Conservation (phyloP, 2,329 filamentous ascomycete genomes). For the Neonectria sp. region DNA sequence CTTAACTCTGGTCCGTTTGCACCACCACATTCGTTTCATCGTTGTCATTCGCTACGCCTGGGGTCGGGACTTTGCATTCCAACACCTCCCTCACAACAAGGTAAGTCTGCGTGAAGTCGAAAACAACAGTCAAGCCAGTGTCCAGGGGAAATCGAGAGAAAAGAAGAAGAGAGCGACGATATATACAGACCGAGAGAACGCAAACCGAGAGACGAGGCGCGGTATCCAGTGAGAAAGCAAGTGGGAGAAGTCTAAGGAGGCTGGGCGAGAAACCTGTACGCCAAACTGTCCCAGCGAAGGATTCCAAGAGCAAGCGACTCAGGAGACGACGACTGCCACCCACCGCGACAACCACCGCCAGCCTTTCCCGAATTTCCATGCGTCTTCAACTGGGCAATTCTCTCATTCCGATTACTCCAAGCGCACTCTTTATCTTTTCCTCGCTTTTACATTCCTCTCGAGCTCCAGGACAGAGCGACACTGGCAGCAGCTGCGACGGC, state of each 20-base stretch:
- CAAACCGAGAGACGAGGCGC: not conserved
- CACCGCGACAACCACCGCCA: not conserved
- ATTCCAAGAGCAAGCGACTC: constrained; percentile 1
- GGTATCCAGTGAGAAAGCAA: constrained; percentile 4
- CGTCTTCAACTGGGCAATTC: constrained; percentile 2
- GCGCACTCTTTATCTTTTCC: not conserved
- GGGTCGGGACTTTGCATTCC: constrained; percentile 42
- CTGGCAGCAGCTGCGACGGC: constrained; percentile 7
- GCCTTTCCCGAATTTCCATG: not conserved
- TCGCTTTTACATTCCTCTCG: constrained; percentile 8
- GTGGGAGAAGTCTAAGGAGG: not conserved
- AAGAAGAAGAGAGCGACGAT: constrained; percentile 17
- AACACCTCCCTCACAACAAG: constrained; percentile 40
- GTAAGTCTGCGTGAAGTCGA: constrained; percentile 35
- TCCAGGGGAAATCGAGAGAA: constrained; percentile 2
- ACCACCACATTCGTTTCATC: constrained; percentile 51
- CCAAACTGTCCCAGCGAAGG: constrained; percentile 2
- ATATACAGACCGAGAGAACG: not conserved
- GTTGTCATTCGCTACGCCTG: constrained; percentile 45
- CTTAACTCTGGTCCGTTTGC: constrained; percentile 41
- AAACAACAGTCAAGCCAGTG: constrained; percentile 2
- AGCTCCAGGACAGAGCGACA: constrained; percentile 5
- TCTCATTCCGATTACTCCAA: constrained; percentile 9
- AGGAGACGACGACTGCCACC: constrained; percentile 15
- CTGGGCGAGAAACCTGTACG: constrained; percentile 3